A percentile compares a stretch with the other conserved stretches of the same genome.
phyloP scores from a whole-genome alignment of 2,329 filamentous ascomycete species.

The Lithohypha guttulata region DNA sequence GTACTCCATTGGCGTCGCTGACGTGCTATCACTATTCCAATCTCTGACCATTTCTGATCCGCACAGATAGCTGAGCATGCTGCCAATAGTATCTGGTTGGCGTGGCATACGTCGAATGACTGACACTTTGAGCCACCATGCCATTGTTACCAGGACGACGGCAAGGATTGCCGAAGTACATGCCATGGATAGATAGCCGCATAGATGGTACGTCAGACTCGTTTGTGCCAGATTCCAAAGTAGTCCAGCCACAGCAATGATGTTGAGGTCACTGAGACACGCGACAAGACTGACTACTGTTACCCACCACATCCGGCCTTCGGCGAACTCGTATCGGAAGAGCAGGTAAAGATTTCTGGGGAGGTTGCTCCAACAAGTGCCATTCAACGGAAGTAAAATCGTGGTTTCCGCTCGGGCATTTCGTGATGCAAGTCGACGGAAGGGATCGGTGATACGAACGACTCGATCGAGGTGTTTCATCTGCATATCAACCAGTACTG shows the following conservation, averaged over 20 bases:
- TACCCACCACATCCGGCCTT: conserved; percentile 12
- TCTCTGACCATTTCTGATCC: not conserved
- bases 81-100: conserved; percentile 1
- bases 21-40: not conserved
- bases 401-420: conserved; percentile 7
- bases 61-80: conserved; percentile 1
- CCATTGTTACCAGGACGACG: not conserved
- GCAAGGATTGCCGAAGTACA: not conserved
- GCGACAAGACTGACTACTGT: conserved; percentile 12
- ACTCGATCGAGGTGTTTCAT: conserved; percentile 14
- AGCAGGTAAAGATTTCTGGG: not conserved
- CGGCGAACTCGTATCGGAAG: not conserved
- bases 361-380: conserved; percentile 7
- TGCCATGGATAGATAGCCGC: not conserved
- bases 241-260: conserved; percentile 13
- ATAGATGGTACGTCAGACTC: not conserved
- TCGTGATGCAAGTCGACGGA: conserved; percentile 8
- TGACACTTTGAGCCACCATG: not conserved
- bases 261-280: conserved; percentile 14
- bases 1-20: no score
- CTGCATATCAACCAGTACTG: conserved; percentile 9
- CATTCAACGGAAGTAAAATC: conserved; percentile 5
- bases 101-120: not conserved
- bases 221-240: conserved; percentile 11
- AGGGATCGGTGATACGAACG: conserved; percentile 14